Percentiles rank a stretch among this genome's conserved stretches.
Conservation (phyloP, 208 protist species). For the Acanthamoeba sp. region DNA sequence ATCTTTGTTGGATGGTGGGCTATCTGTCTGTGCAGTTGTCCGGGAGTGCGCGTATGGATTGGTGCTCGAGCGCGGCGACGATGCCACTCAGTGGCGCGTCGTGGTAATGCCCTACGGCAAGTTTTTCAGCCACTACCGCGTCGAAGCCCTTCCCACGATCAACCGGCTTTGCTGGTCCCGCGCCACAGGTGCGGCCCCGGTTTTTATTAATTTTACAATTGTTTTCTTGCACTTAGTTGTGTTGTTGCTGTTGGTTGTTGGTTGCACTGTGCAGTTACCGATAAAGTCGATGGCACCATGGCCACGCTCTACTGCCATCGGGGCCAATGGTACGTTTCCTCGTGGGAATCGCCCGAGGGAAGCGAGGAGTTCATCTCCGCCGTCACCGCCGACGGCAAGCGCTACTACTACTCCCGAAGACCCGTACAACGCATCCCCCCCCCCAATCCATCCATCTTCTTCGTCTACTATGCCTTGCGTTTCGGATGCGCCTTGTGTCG, state of each 20-base stretch:
- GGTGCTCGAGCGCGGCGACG: not conserved
- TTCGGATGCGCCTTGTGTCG: too few relatives aligned
- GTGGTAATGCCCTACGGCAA: not conserved
- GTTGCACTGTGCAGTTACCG: not conserved
- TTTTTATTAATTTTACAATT: not conserved
- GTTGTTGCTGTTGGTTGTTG: too few relatives aligned
- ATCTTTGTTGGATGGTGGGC: too few relatives aligned
- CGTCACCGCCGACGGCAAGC: not conserved
- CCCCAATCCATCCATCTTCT: too few relatives aligned
- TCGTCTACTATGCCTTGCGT: too few relatives aligned
- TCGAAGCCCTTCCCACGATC: not conserved
- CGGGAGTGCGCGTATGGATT: constrained; percentile 26
- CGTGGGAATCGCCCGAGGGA: constrained; percentile 34
- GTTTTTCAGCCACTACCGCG: constrained; percentile 13
- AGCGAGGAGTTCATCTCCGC: constrained; percentile 5
- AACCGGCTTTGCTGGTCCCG: not conserved
- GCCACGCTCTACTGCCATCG: constrained; percentile 17
- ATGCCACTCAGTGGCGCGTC: not conserved
- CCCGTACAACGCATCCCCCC: constrained; percentile 7
- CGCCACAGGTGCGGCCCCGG: not conserved
- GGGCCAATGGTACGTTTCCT: constrained; percentile 8
- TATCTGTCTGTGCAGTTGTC: not conserved
- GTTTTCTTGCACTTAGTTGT: not conserved
- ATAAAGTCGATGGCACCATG: constrained; percentile 32
- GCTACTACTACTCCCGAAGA: constrained; percentile 37